Conservation (phyloP, 2,329 filamentous ascomycete genomes). For the Epichloe amarillans region DNA sequence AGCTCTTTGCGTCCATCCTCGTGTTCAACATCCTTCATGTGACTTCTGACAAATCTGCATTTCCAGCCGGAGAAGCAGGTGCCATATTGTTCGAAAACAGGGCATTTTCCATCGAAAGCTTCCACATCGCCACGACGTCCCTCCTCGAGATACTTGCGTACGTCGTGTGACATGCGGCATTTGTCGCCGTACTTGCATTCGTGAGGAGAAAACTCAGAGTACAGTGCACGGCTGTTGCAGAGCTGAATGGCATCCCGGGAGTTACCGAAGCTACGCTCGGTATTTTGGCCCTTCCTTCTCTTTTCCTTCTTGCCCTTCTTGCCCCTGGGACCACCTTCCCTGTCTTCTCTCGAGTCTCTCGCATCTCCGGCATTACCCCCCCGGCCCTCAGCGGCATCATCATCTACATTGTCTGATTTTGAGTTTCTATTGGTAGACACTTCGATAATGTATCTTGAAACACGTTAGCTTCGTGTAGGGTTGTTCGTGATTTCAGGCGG, state of each 20-base stretch:
- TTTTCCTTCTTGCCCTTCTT: conserved; percentile 31
- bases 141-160: conserved; percentile 72
- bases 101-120: conserved; percentile 67
- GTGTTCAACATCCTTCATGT: conserved; percentile 66
- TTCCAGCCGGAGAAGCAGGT: conserved; percentile 82
- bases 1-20: conserved; percentile 77
- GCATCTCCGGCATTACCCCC: conserved; percentile 14
- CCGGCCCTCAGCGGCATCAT: conserved; percentile 36
- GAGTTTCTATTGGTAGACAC: conserved; percentile 14
- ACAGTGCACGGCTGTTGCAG: conserved; percentile 59
- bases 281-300: conserved; percentile 59
- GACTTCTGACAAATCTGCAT: conserved; percentile 78
- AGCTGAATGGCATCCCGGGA: conserved; percentile 71
- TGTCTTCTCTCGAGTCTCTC: conserved; percentile 42
- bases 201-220: conserved; percentile 68
- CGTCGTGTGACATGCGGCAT: conserved; percentile 72
- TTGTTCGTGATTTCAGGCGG: neutral
- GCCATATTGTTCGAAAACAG: conserved; percentile 64
- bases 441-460: conserved; percentile 29
- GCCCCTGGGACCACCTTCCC: conserved; percentile 28
- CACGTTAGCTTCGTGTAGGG: neutral
- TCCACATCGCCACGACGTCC: conserved; percentile 69
- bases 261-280: conserved; percentile 63
- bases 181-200: conserved; percentile 66
- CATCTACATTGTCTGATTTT: conserved; percentile 22